phyloP scores from a whole-genome alignment of 495 filamentous ascomycete species.

The Penicillium coprophilum region DNA sequence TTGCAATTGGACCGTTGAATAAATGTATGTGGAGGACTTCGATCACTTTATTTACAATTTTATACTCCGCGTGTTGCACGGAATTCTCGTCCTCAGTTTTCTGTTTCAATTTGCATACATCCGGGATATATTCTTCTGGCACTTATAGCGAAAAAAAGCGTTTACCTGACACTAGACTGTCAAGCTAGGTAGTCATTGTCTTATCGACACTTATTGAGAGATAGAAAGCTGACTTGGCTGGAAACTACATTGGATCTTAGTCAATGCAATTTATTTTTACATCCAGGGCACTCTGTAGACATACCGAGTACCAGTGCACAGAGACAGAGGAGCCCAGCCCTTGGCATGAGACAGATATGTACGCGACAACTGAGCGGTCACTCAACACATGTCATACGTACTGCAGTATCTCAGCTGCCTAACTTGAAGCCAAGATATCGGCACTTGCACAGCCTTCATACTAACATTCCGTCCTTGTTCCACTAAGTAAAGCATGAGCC shows the following conservation, averaged over 20 bases:
- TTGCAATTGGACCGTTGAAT: constrained; percentile 1
- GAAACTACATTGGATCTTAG: no score
- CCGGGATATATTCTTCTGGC: neutral
- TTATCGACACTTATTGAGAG: neutral
- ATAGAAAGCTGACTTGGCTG: neutral
- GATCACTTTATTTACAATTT: neutral
- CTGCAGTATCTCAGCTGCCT: constrained; percentile 2
- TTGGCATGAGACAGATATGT: neutral
- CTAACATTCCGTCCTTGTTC: neutral
- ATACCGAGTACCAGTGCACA: neutral
- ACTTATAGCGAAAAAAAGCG: neutral
- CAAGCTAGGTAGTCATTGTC: neutral
- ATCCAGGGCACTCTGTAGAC: neutral
- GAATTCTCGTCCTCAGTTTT: neutral
- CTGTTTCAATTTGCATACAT: neutral
- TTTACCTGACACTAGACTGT: neutral
- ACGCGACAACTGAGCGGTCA: neutral
- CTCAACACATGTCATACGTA: neutral
- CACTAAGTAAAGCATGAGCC: neutral
- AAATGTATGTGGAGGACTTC: neutral
- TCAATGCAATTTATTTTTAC: neutral
- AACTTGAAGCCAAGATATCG: neutral
- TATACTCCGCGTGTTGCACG: neutral
- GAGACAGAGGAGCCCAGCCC: neutral
- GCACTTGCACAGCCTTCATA: neutral